A percentile compares a stretch with the other conserved stretches of the same genome.
Evolutionary conservation across 2,329 filamentous ascomycete species (phyloP).

Genomic region (Gnomoniopsis sp.): DNA sequence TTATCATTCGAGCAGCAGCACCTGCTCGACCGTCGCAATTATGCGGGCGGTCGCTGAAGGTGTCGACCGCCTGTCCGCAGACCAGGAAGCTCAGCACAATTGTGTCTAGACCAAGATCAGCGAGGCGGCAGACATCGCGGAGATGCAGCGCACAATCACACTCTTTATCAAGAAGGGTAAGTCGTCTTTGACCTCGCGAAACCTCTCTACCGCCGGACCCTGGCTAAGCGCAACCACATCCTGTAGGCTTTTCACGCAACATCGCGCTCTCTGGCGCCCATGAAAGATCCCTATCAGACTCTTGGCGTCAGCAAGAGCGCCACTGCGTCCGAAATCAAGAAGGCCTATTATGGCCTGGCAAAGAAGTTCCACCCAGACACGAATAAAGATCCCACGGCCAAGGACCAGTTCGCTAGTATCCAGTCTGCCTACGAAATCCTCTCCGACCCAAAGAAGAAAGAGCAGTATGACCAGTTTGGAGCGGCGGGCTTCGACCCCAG

Average conservation of each 20-base stretch:
- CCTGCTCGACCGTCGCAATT: constrained; percentile 29
- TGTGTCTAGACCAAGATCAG: constrained; percentile 18
- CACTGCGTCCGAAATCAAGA: constrained; percentile 88
- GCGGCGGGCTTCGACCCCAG: constrained; percentile 81
- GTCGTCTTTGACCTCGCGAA: background rate
- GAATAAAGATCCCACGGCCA: constrained; percentile 90
- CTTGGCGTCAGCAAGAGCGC: constrained; percentile 82
- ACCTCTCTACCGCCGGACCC: background rate
- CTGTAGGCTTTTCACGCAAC: constrained; percentile 60
- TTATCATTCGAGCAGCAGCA: constrained; percentile 31
- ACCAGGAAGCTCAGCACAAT: constrained; percentile 20
- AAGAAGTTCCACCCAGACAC: constrained; percentile 99
- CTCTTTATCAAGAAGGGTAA: constrained; percentile 8
- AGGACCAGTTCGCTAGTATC: constrained; percentile 91
- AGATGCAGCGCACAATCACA: constrained; percentile 10
- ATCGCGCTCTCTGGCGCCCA: constrained; percentile 41
- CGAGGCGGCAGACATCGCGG: constrained; percentile 9
- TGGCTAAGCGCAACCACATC: background rate
- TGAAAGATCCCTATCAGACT: constrained; percentile 79
- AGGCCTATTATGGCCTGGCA: constrained; percentile 94
- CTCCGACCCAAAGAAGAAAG: constrained; percentile 87
- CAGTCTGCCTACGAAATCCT: constrained; percentile 93
- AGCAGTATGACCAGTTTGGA: constrained; percentile 88
- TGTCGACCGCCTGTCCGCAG: constrained; percentile 21
- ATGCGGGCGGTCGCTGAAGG: constrained; percentile 26